A percentile compares a stretch with the other conserved stretches of the same genome.
Conservation (phyloP, 2,329 filamentous ascomycete species). For the Phialophora expanda region DNA sequence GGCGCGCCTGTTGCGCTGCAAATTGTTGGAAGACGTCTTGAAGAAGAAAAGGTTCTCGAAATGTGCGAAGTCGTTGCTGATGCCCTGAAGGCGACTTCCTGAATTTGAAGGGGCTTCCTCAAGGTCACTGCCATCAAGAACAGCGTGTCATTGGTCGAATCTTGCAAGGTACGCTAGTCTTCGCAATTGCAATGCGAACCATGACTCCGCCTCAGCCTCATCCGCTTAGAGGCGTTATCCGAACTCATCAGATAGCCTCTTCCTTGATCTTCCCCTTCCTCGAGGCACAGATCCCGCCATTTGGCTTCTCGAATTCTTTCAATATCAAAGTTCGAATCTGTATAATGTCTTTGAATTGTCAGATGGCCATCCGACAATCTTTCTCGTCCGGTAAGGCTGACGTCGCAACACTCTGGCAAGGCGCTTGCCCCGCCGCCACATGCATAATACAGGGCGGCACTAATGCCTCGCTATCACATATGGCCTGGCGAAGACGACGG, state of each 20-base stretch:
- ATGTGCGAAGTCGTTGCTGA: constrained; percentile 47
- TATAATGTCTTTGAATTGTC: not conserved
- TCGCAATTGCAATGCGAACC: not conserved
- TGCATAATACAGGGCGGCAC: constrained; percentile 4
- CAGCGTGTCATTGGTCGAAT: not conserved
- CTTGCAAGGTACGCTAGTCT: not conserved
- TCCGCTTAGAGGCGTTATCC: not conserved
- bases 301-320: not conserved
- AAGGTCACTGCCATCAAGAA: not conserved
- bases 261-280: not conserved
- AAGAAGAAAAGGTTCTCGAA: constrained; percentile 46
- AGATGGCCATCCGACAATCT: not conserved
- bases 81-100: constrained; percentile 39
- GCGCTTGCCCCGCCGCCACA: not conserved
- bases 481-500: not conserved
- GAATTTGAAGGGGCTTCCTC: not conserved
- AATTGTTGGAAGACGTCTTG: constrained; percentile 41
- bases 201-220: not conserved
- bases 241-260: not conserved
- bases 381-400: constrained; percentile 1
- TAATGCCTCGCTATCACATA: not conserved
- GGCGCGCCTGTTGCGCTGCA: constrained; percentile 43
- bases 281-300: not conserved
- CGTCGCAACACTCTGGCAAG: not conserved
- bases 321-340: not conserved